phyloP scores from a whole-genome alignment of 2,329 filamentous ascomycete species.

The Teratosphaeria zuluensis region DNA sequence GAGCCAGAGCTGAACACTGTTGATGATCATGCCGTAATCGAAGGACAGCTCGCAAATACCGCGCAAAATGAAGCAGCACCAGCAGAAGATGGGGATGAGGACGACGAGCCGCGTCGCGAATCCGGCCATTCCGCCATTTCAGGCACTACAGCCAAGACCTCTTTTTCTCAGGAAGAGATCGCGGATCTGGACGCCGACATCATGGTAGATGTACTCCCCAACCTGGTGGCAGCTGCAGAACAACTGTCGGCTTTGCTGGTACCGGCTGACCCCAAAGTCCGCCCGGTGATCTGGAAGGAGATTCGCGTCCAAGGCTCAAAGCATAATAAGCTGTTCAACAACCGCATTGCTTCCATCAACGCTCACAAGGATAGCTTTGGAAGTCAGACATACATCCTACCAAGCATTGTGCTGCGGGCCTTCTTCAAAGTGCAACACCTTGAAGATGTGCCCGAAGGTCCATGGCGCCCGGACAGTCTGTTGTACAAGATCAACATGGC shows the following conservation, averaged over 20 bases:
- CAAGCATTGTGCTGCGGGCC: slow-evolving; percentile 28
- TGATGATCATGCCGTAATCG: not conserved
- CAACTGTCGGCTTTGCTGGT: slow-evolving; percentile 20
- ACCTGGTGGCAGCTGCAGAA: slow-evolving; percentile 23
- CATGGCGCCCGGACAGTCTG: slow-evolving; percentile 31
- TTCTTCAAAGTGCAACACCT: slow-evolving; percentile 26
- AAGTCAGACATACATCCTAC: slow-evolving; percentile 32
- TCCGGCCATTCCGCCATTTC: slow-evolving; percentile 32
- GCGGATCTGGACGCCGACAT: slow-evolving; percentile 31
- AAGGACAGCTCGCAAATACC: not conserved
- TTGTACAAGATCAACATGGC: slow-evolving; percentile 38
- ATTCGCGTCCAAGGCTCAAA: slow-evolving; percentile 28
- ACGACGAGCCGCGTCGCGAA: slow-evolving; percentile 2
- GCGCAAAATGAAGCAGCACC: not conserved
- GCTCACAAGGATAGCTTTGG: slow-evolving; percentile 29
- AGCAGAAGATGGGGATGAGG: not conserved
- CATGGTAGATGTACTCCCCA: slow-evolving; percentile 32
- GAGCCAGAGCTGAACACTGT: not conserved
- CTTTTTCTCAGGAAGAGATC: slow-evolving; percentile 36
- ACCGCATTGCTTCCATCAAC: slow-evolving; percentile 25
- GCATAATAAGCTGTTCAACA: slow-evolving; percentile 29
- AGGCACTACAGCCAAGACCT: slow-evolving; percentile 38
- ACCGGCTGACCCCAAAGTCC: slow-evolving; percentile 15
- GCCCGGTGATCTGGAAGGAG: slow-evolving; percentile 19
- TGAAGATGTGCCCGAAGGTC: slow-evolving; percentile 16